Evolutionary conservation across 768 basidiomycete genomes (phyloP), one percentile per base, ranked within the genome.

Genomic region (Boletus edulis): DNA sequence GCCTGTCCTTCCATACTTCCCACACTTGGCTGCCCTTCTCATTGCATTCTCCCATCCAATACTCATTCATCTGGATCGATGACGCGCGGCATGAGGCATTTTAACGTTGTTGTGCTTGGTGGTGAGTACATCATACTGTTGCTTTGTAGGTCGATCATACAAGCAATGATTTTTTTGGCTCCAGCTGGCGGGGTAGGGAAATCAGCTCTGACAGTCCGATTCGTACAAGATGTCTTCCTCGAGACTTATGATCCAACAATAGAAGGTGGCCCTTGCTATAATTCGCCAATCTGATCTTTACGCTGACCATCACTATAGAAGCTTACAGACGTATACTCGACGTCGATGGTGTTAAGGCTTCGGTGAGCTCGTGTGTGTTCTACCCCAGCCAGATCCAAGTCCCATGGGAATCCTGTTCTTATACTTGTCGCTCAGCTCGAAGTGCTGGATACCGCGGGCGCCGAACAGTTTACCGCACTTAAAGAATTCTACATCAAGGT

Each of bases 161-260:
- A 45, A 32, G 12, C 9, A 48, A 39, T 50, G 29, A 62, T 51
- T 51, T 22, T 49, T 51, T 49, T 44, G 11, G 39, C 58, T 47
- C 51, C 54, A 91, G 90, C 90, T 65, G 91, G 91, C 64, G 91
- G 91, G 22, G 91, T 94, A 50, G 91, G 91, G 46, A 94, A 94
- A 72, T 92, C 90, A 24, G 89, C 91, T 13, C 76, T 94, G 34
- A 91, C 89, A 66, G 85, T 90, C 62, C 82, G 89, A 55, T 91
- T 87, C 67, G 82, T 90, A 45, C 79, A 80, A 60, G 82, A 88
- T 68, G 76, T 81, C 42, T 91, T 90, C 68, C 74, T 89, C 31
- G 86, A 89, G 62, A 80, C 80, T 59, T 91, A 91, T 68, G 87
- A 92, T 66, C 89, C 89, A 27, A 91, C 90, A 13, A 91, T 92